These are phyloP conservation scores for Saturnispora hagleri DNA, from an alignment of 805 yeast genomes.

Conservation along the genomic window DNA sequence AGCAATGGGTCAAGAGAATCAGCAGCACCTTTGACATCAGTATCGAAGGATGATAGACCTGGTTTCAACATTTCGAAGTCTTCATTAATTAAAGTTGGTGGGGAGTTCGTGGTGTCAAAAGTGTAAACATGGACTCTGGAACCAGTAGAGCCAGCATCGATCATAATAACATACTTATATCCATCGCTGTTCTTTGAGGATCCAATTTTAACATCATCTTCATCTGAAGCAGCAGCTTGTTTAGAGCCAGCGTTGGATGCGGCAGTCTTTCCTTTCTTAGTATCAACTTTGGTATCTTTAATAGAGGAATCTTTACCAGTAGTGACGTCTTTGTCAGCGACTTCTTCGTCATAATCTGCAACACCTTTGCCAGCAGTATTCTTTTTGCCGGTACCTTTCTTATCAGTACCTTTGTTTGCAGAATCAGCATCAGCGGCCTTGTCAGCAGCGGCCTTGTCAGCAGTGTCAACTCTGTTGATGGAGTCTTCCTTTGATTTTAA, in stretches of 20 bases:
- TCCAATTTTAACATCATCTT: background rate
- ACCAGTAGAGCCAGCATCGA: constrained; percentile 98
- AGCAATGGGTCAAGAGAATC: constrained; percentile 77
- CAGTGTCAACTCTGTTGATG: constrained; percentile 5
- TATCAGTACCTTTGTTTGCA: background rate
- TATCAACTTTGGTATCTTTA: background rate
- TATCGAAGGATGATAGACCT: constrained; percentile 79
- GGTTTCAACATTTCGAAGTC: constrained; percentile 84
- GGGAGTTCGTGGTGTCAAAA: constrained; percentile 77
- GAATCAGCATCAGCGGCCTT: background rate
- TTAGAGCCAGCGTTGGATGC: background rate
- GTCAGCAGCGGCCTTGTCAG: background rate
- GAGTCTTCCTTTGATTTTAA: constrained; percentile 11
- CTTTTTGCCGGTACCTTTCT: background rate
- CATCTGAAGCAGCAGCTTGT: background rate
- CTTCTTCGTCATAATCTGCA: background rate
- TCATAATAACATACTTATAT: constrained; percentile 76
- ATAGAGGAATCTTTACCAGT: background rate
- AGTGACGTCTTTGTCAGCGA: background rate
- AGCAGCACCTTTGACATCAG: constrained; percentile 81
- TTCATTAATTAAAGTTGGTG: constrained; percentile 75
- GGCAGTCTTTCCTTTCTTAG: background rate
- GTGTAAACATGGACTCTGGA: constrained; percentile 92
- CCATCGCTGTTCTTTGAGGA: background rate
- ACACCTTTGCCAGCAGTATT: background rate